Conservation (phyloP, 2,329 filamentous ascomycete species). For the Alternaria viburni region DNA sequence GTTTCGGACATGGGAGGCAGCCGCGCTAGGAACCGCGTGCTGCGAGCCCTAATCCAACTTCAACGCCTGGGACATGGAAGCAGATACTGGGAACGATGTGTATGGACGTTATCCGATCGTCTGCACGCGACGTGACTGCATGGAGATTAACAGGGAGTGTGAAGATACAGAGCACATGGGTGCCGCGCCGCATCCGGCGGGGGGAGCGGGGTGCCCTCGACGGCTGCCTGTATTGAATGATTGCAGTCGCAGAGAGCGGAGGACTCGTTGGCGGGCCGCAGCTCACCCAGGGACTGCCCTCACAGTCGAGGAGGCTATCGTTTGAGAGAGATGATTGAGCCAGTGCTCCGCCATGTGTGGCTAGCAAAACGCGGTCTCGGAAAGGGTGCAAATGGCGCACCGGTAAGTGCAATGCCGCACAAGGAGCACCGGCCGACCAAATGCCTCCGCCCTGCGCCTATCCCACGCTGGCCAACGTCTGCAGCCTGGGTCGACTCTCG, state of each 20-base stretch:
- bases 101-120: neutral
- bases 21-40: slow-evolving; percentile 17
- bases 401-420: slow-evolving; percentile 17
- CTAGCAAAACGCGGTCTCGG: slow-evolving; percentile 20
- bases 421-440: slow-evolving; percentile 8
- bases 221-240: neutral
- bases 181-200: slow-evolving; percentile 5
- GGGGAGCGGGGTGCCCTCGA: slow-evolving; percentile 4
- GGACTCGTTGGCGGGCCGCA: slow-evolving; percentile 2
- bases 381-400: slow-evolving; percentile 7
- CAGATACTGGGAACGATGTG: neutral
- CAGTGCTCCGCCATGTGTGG: slow-evolving; percentile 17
- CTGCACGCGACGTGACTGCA: slow-evolving; percentile 1
- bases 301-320: neutral
- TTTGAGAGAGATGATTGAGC: slow-evolving; percentile 4
- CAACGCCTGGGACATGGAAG: slow-evolving; percentile 10
- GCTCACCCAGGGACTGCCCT: slow-evolving; percentile 6
- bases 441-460: slow-evolving; percentile 2
- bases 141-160: neutral
- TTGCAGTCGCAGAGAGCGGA: neutral
- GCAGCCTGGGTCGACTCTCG: neutral
- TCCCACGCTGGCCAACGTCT: slow-evolving; percentile 1
- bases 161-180: slow-evolving; percentile 1
- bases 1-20: slow-evolving; percentile 18
- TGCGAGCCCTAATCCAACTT: slow-evolving; percentile 26